Conservation (phyloP, 768 basidiomycete genomes). For the Mycena belliarum region DNA sequence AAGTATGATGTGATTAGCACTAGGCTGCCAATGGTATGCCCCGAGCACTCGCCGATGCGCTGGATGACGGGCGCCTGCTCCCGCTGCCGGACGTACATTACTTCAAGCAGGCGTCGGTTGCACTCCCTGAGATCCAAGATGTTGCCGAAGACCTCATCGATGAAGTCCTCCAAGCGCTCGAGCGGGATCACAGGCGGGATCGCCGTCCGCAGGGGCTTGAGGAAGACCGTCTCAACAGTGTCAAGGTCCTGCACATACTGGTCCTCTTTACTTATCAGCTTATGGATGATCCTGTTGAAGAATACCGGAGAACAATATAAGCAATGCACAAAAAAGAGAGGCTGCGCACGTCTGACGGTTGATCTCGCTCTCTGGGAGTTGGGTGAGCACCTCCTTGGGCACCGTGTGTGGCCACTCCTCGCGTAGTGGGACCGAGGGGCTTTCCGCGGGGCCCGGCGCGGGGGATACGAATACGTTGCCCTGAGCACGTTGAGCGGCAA, state of each 20-base stretch:
- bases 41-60: slow-evolving; percentile 27
- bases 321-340: neutral
- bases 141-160: slow-evolving; percentile 89
- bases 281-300: slow-evolving; percentile 83
- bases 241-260: slow-evolving; percentile 89
- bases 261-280: slow-evolving; percentile 85
- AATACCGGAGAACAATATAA: neutral
- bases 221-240: slow-evolving; percentile 69
- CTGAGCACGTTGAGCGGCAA: neutral
- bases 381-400: slow-evolving; percentile 36
- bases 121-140: slow-evolving; percentile 82
- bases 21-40: too few relatives aligned
- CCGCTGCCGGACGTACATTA: slow-evolving; percentile 82
- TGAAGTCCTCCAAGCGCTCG: slow-evolving; percentile 75
- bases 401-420: slow-evolving; percentile 51
- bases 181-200: slow-evolving; percentile 47
- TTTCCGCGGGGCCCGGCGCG: slow-evolving; percentile 29
- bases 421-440: slow-evolving; percentile 30
- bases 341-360: slow-evolving; percentile 68
- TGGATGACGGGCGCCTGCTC: slow-evolving; percentile 84
- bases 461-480: neutral
- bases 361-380: slow-evolving; percentile 74
- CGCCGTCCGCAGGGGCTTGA: slow-evolving; percentile 49
- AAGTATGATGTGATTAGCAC: neutral
- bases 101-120: slow-evolving; percentile 77